phyloP scores from a whole-genome alignment of 192 early-diverging fungal genomes.

The Backusella circina region DNA sequence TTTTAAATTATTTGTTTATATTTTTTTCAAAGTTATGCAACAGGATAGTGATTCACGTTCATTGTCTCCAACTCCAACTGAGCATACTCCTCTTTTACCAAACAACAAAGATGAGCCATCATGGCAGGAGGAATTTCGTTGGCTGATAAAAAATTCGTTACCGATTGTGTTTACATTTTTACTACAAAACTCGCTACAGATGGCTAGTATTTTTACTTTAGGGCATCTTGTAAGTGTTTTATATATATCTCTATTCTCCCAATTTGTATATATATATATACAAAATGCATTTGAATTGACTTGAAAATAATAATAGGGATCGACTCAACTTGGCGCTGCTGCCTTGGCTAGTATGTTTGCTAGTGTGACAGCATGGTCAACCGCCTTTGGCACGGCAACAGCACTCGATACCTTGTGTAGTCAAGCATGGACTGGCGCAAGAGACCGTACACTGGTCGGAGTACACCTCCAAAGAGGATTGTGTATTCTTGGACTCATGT shows the following conservation, averaged over 20 bases:
- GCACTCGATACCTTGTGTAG: slow-evolving; percentile 78
- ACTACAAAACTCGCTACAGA: slow-evolving; percentile 28
- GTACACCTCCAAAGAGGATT: slow-evolving; percentile 59
- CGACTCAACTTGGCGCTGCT: slow-evolving; percentile 61
- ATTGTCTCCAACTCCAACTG: slow-evolving; percentile 3
- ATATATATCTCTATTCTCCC: neutral
- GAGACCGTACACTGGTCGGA: slow-evolving; percentile 61
- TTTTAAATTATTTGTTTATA: neutral
- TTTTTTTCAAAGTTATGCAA: neutral
- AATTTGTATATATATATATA: too few relatives aligned
- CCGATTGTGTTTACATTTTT: slow-evolving; percentile 29
- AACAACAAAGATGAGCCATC: neutral
- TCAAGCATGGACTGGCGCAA: slow-evolving; percentile 67
- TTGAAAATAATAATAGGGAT: slow-evolving; percentile 26
- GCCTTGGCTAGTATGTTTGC: slow-evolving; percentile 74
- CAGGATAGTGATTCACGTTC: neutral
- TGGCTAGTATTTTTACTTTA: slow-evolving; percentile 24
- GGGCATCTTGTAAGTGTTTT: slow-evolving; percentile 22
- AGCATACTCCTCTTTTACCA: neutral
- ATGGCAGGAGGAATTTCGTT: slow-evolving; percentile 11
- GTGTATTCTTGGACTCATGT: slow-evolving; percentile 26
- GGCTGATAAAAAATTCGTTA: slow-evolving; percentile 33
- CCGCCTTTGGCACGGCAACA: slow-evolving; percentile 64
- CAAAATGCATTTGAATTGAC: neutral
- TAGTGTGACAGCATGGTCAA: slow-evolving; percentile 60